Conservation (phyloP, 768 basidiomycete genomes). For the Rhodotorula diobovata region DNA sequence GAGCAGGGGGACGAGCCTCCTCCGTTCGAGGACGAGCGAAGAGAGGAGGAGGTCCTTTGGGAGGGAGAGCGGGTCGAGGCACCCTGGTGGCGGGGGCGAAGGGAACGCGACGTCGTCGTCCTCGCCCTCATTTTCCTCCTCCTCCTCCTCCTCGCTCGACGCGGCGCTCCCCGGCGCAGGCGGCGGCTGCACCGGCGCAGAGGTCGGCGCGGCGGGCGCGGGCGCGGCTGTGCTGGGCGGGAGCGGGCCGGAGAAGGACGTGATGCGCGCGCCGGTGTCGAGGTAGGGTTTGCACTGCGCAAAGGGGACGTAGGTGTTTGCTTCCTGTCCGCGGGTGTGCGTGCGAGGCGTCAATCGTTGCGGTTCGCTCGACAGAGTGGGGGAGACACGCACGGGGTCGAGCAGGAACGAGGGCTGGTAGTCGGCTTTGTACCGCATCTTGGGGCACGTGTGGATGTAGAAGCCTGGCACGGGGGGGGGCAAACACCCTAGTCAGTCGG, state of each 20-base stretch:
- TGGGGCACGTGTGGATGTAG: constrained; percentile 84
- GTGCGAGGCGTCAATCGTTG: background rate
- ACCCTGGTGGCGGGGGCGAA: constrained; percentile 46
- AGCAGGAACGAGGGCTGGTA: constrained; percentile 58
- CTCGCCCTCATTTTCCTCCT: constrained; percentile 35
- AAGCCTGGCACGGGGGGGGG: constrained; percentile 59
- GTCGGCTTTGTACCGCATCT: constrained; percentile 96
- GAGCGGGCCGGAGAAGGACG: constrained; percentile 56
- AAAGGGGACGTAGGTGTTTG: constrained; percentile 70
- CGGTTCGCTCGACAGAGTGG: background rate
- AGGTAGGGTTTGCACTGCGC: constrained; percentile 59
- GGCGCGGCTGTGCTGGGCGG: background rate
- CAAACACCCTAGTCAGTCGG: background rate
- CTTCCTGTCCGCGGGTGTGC: constrained; percentile 56
- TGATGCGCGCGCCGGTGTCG: constrained; percentile 58
- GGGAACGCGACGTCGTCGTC: constrained; percentile 42
- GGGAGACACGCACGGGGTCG: constrained; percentile 20
- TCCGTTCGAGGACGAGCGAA: constrained; percentile 28
- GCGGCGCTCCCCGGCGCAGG: background rate
- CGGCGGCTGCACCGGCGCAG: background rate
- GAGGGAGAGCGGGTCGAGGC: constrained; percentile 42
- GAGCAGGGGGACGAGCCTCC: constrained; percentile 30
- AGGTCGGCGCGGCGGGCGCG: background rate
- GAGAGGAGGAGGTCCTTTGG: constrained; percentile 26
- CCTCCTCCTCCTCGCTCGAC: background rate